These are phyloP conservation scores for Parastagonospora nodorum DNA, from an alignment of 2,329 filamentous ascomycete genomes.

Conservation along the genomic window DNA sequence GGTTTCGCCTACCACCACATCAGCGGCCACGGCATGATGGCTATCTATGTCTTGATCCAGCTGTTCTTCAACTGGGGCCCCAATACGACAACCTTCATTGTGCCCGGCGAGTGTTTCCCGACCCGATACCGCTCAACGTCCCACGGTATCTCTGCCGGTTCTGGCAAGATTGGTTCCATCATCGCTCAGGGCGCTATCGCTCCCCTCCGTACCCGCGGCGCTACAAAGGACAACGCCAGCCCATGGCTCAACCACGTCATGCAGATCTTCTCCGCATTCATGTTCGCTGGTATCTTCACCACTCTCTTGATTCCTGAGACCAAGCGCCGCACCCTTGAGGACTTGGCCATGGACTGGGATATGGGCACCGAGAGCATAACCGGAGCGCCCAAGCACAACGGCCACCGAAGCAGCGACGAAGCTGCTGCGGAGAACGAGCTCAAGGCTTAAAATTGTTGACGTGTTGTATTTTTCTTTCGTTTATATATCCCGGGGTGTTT, in stretches of 20 bases:
- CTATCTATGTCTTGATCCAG: constrained; percentile 54
- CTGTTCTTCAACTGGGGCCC: constrained; percentile 60
- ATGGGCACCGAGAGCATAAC: constrained; percentile 42
- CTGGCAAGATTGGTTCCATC: constrained; percentile 56
- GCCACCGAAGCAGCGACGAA: constrained; percentile 31
- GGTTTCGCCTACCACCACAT: constrained; percentile 44
- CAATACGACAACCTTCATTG: constrained; percentile 58
- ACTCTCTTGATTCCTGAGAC: constrained; percentile 77
- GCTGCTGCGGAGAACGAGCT: constrained; percentile 6
- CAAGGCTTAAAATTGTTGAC: constrained; percentile 6
- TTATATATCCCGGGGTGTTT: neutral
- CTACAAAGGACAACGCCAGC: constrained; percentile 46
- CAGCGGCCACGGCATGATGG: constrained; percentile 48
- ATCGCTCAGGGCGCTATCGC: constrained; percentile 55
- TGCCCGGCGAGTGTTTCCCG: constrained; percentile 57
- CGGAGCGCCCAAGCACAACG: constrained; percentile 25
- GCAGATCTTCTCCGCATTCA: constrained; percentile 79
- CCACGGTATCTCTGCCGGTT: constrained; percentile 56
- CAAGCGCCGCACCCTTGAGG: constrained; percentile 74
- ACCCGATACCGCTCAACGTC: constrained; percentile 56
- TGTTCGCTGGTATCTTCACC: constrained; percentile 72
- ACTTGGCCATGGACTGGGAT: constrained; percentile 57
- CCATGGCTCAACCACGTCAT: constrained; percentile 76
- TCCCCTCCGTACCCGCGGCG: constrained; percentile 59
- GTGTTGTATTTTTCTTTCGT: neutral